Evolutionary conservation across 805 yeast species (phyloP).

Genomic region (Saturnispora ahearnii): DNA sequence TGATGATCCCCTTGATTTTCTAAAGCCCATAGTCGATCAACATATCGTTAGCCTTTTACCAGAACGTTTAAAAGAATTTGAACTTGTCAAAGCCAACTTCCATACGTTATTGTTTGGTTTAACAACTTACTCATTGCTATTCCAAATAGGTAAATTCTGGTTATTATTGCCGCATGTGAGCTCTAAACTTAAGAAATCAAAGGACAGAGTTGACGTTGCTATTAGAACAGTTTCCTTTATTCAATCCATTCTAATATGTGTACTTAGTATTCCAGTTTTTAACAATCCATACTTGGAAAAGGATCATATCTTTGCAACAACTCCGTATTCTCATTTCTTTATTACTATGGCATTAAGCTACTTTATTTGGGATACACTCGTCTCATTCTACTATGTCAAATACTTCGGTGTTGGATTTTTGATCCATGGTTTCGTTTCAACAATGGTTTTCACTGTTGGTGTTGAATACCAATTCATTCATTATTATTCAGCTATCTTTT

Average conservation of each 20-base stretch:
- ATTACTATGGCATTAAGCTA: conserved; percentile 27
- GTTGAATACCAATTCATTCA: conserved; percentile 23
- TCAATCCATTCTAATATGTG: conserved; percentile 26
- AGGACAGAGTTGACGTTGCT: conserved; percentile 23
- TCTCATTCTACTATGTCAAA: conserved; percentile 22
- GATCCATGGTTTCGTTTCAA: conserved; percentile 30
- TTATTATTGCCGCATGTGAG: conserved; percentile 12
- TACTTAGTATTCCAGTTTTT: conserved; percentile 25
- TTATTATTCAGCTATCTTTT: conserved; percentile 28
- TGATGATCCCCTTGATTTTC: conserved; percentile 19
- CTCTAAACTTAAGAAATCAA: conserved; percentile 12
- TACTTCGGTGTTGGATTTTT: conserved; percentile 29
- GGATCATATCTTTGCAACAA: conserved; percentile 27
- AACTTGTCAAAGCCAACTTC: conserved; percentile 14
- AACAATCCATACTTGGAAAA: conserved; percentile 20
- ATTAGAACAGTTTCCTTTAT: conserved; percentile 28
- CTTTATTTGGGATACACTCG: conserved; percentile 30
- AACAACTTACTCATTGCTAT: conserved; percentile 14
- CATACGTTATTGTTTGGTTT: conserved; percentile 18
- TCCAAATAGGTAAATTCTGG: conserved; percentile 13
- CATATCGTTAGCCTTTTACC: conserved; percentile 20
- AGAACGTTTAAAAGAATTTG: neutral
- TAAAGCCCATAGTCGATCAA: conserved; percentile 15
- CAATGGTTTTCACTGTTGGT: conserved; percentile 24
- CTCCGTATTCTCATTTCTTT: conserved; percentile 28